Conservation (phyloP, 1,284 basidiomycete species). For the Ceratobasidium papillatum region DNA sequence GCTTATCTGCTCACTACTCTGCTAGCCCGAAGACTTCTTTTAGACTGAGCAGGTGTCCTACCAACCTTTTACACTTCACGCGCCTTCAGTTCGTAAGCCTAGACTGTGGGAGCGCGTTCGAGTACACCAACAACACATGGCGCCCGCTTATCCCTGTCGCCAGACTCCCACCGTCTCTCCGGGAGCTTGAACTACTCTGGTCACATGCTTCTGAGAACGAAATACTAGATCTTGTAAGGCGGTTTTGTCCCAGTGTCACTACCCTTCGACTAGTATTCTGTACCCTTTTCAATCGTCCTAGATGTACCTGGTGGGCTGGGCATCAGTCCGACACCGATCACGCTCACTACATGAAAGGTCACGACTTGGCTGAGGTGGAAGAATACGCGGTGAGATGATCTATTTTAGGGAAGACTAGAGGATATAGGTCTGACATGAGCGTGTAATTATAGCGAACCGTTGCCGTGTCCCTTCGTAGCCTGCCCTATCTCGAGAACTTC, state of each 20-base stretch:
- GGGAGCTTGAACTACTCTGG: conserved; percentile 5
- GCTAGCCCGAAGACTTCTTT: not conserved
- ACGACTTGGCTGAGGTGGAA: not conserved
- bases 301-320: conserved; percentile 9
- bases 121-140: not conserved
- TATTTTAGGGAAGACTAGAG: too few species aligned
- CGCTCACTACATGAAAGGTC: not conserved
- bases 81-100: not conserved
- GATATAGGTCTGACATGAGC: not conserved
- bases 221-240: not conserved
- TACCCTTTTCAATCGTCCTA: conserved; percentile 27
- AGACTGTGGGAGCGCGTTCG: not conserved
- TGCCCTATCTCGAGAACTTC: not conserved
- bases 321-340: conserved; percentile 3
- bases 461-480: not conserved
- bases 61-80: not conserved
- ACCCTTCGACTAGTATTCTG: conserved; percentile 17
- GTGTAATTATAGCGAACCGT: not conserved
- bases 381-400: not conserved
- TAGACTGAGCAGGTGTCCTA: not conserved
- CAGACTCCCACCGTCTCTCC: not conserved
- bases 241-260: not conserved
- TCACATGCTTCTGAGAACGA: not conserved
- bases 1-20: not conserved
- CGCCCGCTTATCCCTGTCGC: not conserved